A percentile compares a stretch with the other conserved stretches of the same genome.
Conservation (phyloP, 2,329 filamentous ascomycete genomes). For the Cordyceps cicadae region DNA sequence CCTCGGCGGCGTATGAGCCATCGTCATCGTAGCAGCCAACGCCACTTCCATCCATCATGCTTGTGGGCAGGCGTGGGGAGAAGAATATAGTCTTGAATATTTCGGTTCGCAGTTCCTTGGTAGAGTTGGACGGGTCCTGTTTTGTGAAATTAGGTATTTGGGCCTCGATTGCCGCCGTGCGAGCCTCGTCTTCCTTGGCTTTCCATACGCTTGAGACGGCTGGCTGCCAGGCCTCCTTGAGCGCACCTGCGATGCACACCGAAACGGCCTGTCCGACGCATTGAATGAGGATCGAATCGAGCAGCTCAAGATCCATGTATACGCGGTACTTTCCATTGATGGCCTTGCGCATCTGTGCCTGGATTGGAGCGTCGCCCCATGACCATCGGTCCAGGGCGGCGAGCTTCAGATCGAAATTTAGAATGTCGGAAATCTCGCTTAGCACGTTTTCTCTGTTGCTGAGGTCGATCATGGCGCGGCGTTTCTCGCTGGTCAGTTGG, state of each 20-base stretch:
- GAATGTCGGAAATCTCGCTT: conserved; percentile 34
- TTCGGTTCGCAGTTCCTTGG: not conserved
- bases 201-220: not conserved
- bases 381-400: conserved; percentile 27
- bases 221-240: not conserved
- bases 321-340: conserved; percentile 44
- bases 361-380: conserved; percentile 28
- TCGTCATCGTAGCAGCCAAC: conserved; percentile 23
- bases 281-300: conserved; percentile 34
- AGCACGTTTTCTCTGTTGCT: conserved; percentile 20
- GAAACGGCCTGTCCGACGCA: conserved; percentile 26
- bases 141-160: not conserved
- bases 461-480: conserved; percentile 10
- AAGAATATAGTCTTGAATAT: not conserved
- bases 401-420: conserved; percentile 34
- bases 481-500: conserved; percentile 11
- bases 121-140: not conserved
- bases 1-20: conserved; percentile 25
- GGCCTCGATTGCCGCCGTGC: not conserved
- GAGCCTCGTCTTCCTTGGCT: not conserved
- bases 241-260: not conserved
- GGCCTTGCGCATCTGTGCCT: conserved; percentile 30
- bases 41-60: conserved; percentile 27
- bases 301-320: conserved; percentile 45
- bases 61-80: conserved; percentile 33